Evolutionary conservation across 345 rosid genomes (phyloP).

Genomic region (Melaleuca alternifolia): DNA sequence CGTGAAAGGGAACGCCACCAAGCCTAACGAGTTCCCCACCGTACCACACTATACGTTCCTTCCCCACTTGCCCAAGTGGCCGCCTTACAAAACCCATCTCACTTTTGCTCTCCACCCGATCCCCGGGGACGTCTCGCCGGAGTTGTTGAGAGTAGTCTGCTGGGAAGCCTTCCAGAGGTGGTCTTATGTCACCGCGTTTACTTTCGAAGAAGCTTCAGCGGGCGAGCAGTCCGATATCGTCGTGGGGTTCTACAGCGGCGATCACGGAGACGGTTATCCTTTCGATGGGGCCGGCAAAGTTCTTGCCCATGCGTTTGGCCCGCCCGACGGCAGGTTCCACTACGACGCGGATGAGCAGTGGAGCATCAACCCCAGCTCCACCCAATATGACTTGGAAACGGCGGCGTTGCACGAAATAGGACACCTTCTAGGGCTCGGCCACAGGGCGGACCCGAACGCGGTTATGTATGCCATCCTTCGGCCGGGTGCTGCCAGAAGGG

Average conservation of each 20-base stretch:
- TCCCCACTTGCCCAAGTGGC: not conserved
- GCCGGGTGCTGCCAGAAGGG: constrained; percentile 2
- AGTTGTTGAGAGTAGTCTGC: not conserved
- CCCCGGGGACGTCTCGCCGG: not conserved
- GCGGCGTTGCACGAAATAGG: not conserved
- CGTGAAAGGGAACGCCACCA: not conserved
- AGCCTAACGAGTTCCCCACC: not conserved
- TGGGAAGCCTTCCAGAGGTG: constrained; percentile 16
- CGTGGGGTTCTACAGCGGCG: not conserved
- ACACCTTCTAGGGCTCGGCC: not conserved
- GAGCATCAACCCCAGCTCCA: not conserved
- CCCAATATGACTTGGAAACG: not conserved
- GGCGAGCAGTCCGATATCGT: not conserved
- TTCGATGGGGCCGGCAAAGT: not conserved
- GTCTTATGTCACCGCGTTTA: constrained; percentile 5
- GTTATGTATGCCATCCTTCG: not conserved
- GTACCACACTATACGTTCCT: not conserved
- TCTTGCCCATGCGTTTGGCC: not conserved
- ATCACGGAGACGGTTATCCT: not conserved
- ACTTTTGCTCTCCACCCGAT: not conserved
- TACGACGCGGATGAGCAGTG: not conserved
- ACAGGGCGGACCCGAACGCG: not conserved
- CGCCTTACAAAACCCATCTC: not conserved
- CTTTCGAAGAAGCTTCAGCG: not conserved
- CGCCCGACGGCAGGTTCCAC: not conserved